These are phyloP conservation scores for Xylaria sp. DNA, from an alignment of 2,329 filamentous ascomycete genomes.

Conservation along the genomic window DNA sequence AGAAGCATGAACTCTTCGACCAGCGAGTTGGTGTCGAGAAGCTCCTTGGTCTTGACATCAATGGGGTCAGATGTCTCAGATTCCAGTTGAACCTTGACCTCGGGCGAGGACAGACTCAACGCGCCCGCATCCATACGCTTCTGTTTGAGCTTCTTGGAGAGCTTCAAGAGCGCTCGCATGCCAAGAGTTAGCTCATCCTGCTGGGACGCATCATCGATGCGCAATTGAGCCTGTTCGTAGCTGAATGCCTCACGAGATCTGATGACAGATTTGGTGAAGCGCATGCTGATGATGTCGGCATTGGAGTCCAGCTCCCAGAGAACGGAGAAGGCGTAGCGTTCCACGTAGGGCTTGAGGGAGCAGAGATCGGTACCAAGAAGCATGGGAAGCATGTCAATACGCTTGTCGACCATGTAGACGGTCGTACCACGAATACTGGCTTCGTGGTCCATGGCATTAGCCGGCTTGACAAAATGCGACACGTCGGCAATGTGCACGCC, in stretches of 20 bases:
- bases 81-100: slow-evolving; percentile 92
- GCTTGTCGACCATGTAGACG: slow-evolving; percentile 96
- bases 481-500: slow-evolving; percentile 98
- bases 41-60: slow-evolving; percentile 91
- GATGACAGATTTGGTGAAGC: slow-evolving; percentile 97
- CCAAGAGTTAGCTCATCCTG: slow-evolving; percentile 84
- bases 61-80: slow-evolving; percentile 94
- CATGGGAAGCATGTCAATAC: slow-evolving; percentile 98
- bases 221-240: slow-evolving; percentile 91
- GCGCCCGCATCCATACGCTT: slow-evolving; percentile 96
- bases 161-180: slow-evolving; percentile 78
- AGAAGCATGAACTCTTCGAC: slow-evolving; percentile 99
- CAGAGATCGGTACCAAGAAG: slow-evolving; percentile 93
- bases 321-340: slow-evolving; percentile 80
- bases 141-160: slow-evolving; percentile 89
- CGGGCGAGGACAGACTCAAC: slow-evolving; percentile 91
- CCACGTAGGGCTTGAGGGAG: slow-evolving; percentile 95
- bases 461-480: slow-evolving; percentile 97
- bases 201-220: slow-evolving; percentile 84
- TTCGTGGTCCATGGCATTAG: slow-evolving; percentile 94
- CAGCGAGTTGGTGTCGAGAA: slow-evolving; percentile 91
- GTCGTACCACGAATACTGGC: slow-evolving; percentile 92
- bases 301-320: slow-evolving; percentile 83
- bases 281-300: slow-evolving; percentile 76
- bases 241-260: slow-evolving; percentile 94